Conservation (phyloP, 2,329 filamentous ascomycete species). For the Pezicula radicicola region DNA sequence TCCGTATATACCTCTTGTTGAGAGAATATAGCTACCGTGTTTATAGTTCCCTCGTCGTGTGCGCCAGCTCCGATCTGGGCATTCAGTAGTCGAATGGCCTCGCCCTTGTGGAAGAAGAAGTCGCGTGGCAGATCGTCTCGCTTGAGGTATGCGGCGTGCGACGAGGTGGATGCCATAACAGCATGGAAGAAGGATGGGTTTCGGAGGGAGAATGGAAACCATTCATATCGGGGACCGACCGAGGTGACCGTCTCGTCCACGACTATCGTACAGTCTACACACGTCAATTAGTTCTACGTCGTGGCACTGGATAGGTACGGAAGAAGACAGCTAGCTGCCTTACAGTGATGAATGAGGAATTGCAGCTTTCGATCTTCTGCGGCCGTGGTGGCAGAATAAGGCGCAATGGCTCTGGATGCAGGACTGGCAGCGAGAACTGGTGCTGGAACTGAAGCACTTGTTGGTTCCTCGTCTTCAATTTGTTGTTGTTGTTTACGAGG, state of each 20-base stretch:
- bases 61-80: constrained; percentile 10
- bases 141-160: constrained; percentile 16
- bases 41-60: constrained; percentile 19
- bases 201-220: constrained; percentile 17
- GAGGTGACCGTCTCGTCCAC: constrained; percentile 9
- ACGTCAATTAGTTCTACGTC: background rate
- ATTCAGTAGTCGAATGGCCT: constrained; percentile 17
- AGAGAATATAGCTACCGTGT: constrained; percentile 14
- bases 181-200: constrained; percentile 21
- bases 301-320: background rate
- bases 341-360: constrained; percentile 19
- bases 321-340: background rate
- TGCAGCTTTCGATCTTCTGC: constrained; percentile 13
- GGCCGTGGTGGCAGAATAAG: constrained; percentile 10
- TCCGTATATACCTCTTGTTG: constrained; percentile 16
- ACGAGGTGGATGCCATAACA: constrained; percentile 14
- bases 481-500: too few species aligned
- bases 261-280: constrained; percentile 15
- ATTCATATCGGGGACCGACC: constrained; percentile 18
- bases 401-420: constrained; percentile 11
- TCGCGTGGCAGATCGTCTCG: constrained; percentile 7
- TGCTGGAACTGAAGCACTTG: too few species aligned
- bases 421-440: constrained; percentile 1
- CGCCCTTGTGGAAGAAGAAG: constrained; percentile 15
- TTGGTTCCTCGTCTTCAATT: too few species aligned